A percentile compares a stretch with the other conserved stretches of the same genome.
Evolutionary conservation across 2,329 filamentous ascomycete genomes (phyloP).

Genomic region (Ophiostoma novo-ulmi): DNA sequence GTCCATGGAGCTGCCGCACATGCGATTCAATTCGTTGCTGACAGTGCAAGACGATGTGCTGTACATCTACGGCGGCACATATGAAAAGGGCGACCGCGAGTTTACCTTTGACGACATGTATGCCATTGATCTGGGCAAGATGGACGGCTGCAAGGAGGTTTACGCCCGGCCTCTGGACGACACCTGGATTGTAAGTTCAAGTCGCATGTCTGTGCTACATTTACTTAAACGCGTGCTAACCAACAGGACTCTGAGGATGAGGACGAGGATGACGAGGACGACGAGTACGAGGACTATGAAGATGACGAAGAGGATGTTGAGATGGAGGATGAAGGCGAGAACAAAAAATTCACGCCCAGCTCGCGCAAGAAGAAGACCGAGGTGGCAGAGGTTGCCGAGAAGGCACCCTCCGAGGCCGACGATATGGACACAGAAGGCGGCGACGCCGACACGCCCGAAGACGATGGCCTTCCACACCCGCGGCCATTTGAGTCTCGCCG

Average conservation of each 20-base stretch:
- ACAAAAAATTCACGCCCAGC: conserved; percentile 46
- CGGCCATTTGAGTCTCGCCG: conserved; percentile 83
- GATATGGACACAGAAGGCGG: conserved; percentile 39
- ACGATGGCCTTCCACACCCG: conserved; percentile 71
- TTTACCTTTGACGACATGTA: conserved; percentile 96
- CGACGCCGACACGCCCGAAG: conserved; percentile 59
- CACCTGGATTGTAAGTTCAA: conserved; percentile 65
- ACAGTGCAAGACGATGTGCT: conserved; percentile 87
- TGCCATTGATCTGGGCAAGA: conserved; percentile 85
- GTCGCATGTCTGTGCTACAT: too few species aligned
- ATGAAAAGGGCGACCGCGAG: conserved; percentile 89
- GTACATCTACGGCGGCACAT: conserved; percentile 93
- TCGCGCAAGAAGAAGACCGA: conserved; percentile 52
- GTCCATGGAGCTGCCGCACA: conserved; percentile 78
- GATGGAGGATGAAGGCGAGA: conserved; percentile 45
- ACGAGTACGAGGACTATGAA: conserved; percentile 52
- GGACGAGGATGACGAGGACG: conserved; percentile 57
- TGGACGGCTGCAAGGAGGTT: conserved; percentile 89
- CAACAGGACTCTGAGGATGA: conserved; percentile 57
- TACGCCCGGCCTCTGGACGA: conserved; percentile 72
- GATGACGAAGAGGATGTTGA: conserved; percentile 50
- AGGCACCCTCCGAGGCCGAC: conserved; percentile 41
- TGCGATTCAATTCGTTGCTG: conserved; percentile 84
- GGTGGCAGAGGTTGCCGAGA: conserved; percentile 42
- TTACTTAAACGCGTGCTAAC: conserved; percentile 34